Evolutionary conservation across 1,139 yeast species (phyloP), one percentile per base, ranked within the genome.

Genomic region (Sugiyamaella japonica): DNA sequence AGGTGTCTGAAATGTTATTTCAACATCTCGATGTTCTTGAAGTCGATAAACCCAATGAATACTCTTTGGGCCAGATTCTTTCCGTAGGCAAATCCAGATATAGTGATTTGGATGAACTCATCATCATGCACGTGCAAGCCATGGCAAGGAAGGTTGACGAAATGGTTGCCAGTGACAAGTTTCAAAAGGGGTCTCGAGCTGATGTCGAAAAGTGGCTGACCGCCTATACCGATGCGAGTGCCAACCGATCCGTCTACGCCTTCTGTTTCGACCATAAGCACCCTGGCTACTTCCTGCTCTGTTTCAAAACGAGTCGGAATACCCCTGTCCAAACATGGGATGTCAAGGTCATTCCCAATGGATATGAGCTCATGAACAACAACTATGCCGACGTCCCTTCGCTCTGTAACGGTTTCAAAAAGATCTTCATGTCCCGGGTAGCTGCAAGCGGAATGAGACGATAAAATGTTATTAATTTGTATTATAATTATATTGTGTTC

Each of bases 401-500:
- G 59, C 78, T 93, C 65, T 88, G 97, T 74, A 93, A 93, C 66
- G 99, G 99, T 17, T 95, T 93, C 82, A 93, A 93, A 76, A 79
- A 79, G 49, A 66, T 73, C 58, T 70, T 70, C 39, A 41, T 41
- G 52, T 49, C 52, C 7, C 23, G 52, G 36, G 29, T 48, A 9
- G 51, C 51, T 15, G 50, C 50, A 17, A 40, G 50, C 28, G 50
- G 50, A 36, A 34, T 13, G 5, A 48, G 51, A 28, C 34, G 50
- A 16, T 36, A 47, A 47, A 15, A 44, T 44, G 32, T 16, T 32
- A 12, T 44, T 25, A 40, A 12, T 40, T 40, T 44, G 32, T 44
- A 31, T 12, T 32, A 44, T 44, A 31, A 44, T 44, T 32, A 17
- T 40, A 40, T 40, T 40, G 7, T 25, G 16, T 40, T 12, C 6